These are phyloP conservation scores for Ilyonectria sp. DNA, from an alignment of 2,329 filamentous ascomycete genomes.

Conservation along the genomic window DNA sequence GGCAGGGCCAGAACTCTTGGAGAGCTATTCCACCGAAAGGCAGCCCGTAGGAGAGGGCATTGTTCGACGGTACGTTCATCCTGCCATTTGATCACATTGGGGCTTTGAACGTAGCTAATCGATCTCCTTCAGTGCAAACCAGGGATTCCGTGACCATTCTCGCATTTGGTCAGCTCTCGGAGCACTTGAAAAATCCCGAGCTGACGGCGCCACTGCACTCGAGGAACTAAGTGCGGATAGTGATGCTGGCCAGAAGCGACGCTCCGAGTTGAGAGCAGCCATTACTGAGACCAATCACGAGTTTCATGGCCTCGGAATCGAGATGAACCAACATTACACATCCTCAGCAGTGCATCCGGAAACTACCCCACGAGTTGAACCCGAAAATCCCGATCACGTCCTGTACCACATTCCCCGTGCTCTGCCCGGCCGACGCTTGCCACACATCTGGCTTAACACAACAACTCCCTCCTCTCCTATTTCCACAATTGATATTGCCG, in stretches of 20 bases:
- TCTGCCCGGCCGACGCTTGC: not conserved
- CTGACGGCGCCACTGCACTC: not conserved
- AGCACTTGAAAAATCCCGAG: not conserved
- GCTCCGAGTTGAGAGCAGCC: not conserved
- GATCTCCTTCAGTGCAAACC: conserved; percentile 66
- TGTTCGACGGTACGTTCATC: conserved; percentile 48
- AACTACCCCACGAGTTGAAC: not conserved
- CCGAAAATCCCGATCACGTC: not conserved
- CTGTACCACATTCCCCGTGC: not conserved
- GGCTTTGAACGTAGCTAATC: not conserved
- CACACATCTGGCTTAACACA: not conserved
- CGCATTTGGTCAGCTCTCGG: conserved; percentile 53
- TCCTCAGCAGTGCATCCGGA: not conserved
- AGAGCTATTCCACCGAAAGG: conserved; percentile 62
- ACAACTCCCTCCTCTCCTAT: not conserved
- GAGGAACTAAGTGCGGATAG: not conserved
- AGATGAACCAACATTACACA: not conserved
- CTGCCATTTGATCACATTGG: not conserved
- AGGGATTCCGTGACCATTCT: conserved; percentile 67
- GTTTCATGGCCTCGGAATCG: conserved; percentile 1
- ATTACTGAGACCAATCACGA: not conserved
- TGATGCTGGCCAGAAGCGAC: not conserved
- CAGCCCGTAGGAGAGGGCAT: conserved; percentile 65
- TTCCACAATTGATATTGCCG: not conserved
- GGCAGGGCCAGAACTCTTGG: conserved; percentile 51